Percentiles rank a stretch among this genome's conserved stretches.
These are phyloP conservation scores for Cladorrhinum sp. DNA, from an alignment of 2,329 filamentous ascomycete genomes.

Conservation along the genomic window DNA sequence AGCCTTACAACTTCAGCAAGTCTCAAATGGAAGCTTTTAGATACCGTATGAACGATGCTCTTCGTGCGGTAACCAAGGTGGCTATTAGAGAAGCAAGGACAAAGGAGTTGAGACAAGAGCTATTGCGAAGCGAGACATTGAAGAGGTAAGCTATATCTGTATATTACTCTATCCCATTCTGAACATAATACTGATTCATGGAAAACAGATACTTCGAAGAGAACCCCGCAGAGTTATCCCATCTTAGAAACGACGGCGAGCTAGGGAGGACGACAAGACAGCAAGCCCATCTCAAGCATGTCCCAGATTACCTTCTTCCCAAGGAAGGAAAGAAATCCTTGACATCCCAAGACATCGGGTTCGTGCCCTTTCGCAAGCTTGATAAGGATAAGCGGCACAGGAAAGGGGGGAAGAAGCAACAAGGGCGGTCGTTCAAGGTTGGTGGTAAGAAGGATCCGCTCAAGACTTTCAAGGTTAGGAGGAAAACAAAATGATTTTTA, in stretches of 20 bases:
- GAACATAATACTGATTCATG: conserved; percentile 4
- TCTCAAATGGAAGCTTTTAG: conserved; percentile 89
- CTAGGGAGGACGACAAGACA: conserved; percentile 61
- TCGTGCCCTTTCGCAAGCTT: conserved; percentile 64
- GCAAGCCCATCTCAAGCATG: conserved; percentile 87
- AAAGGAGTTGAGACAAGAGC: conserved; percentile 81
- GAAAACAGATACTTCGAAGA: conserved; percentile 79
- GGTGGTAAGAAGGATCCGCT: conserved; percentile 76
- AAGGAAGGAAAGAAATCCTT: conserved; percentile 68
- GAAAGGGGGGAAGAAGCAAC: conserved; percentile 26
- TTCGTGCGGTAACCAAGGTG: conserved; percentile 84
- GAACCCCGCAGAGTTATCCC: conserved; percentile 83
- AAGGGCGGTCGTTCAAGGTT: conserved; percentile 47
- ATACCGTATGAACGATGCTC: conserved; percentile 81
- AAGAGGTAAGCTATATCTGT: conserved; percentile 51
- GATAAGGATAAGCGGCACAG: conserved; percentile 46
- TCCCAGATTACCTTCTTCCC: conserved; percentile 90
- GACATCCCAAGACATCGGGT: conserved; percentile 65
- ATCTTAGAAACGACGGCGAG: conserved; percentile 87
- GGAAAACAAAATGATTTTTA: conserved; percentile 35
- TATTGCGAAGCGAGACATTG: conserved; percentile 90
- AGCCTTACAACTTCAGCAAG: conserved; percentile 94
- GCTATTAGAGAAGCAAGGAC: conserved; percentile 87
- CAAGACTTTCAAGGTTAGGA: conserved; percentile 76
- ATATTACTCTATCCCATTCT: background rate